Percentiles rank a stretch among this genome's conserved stretches.
phyloP scores from a whole-genome alignment of 2,329 filamentous ascomycete species.

The Aspergillus sp. region DNA sequence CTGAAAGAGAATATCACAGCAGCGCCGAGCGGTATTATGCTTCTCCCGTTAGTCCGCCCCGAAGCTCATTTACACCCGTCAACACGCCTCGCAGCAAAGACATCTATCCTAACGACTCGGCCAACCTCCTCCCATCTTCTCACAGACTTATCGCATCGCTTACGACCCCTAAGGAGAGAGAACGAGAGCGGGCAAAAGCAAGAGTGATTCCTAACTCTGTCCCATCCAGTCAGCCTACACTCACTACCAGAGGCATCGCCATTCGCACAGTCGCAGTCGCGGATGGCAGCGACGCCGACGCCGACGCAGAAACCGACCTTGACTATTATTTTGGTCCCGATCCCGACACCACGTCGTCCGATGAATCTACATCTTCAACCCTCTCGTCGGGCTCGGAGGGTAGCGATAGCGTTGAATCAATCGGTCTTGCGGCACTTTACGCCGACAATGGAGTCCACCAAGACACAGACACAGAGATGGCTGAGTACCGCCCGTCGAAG shows the following conservation, averaged over 20 bases:
- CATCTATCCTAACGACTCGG: background rate
- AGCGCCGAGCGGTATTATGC: slow-evolving; percentile 35
- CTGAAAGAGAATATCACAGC: slow-evolving; percentile 25
- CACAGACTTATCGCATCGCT: slow-evolving; percentile 24
- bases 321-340: background rate
- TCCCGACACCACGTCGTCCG: slow-evolving; percentile 11
- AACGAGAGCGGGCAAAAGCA: background rate
- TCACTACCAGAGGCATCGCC: background rate
- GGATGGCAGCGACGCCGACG: slow-evolving; percentile 12
- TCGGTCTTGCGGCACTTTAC: slow-evolving; percentile 5
- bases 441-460: slow-evolving; percentile 15
- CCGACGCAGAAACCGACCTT: slow-evolving; percentile 9
- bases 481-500: slow-evolving; percentile 7
- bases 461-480: slow-evolving; percentile 15
- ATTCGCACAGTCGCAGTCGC: background rate
- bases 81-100: slow-evolving; percentile 39
- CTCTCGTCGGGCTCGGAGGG: background rate
- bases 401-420: slow-evolving; percentile 4
- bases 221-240: background rate
- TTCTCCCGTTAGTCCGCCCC: slow-evolving; percentile 43
- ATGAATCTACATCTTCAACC: slow-evolving; percentile 12
- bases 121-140: slow-evolving; percentile 18
- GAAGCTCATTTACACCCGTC: slow-evolving; percentile 41
- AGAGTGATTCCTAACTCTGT: slow-evolving; percentile 2
- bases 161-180: background rate